Evolutionary conservation across 2,329 filamentous ascomycete genomes (phyloP).

Genomic region (Trichophaea hybrida): DNA sequence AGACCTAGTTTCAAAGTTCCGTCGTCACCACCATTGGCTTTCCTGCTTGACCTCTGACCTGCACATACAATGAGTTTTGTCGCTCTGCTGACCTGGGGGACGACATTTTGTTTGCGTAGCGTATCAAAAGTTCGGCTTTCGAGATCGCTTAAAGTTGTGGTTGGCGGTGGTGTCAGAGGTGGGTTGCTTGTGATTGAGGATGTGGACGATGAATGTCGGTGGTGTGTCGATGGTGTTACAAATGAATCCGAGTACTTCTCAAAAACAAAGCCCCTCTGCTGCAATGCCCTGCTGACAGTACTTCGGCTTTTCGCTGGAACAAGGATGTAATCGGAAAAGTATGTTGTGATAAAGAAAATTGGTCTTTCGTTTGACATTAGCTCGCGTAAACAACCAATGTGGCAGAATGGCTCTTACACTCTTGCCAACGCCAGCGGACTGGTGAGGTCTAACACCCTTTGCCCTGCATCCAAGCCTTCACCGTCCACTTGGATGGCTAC

Average conservation of each 20-base stretch:
- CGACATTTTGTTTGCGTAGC: slow-evolving; percentile 63
- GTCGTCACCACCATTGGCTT: slow-evolving; percentile 35
- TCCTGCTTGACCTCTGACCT: slow-evolving; percentile 15
- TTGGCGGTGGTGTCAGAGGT: slow-evolving; percentile 49
- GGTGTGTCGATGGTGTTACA: slow-evolving; percentile 40
- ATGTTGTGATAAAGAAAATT: slow-evolving; percentile 97
- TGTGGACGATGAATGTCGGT: slow-evolving; percentile 28
- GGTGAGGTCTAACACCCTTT: slow-evolving; percentile 80
- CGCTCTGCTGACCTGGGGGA: slow-evolving; percentile 46
- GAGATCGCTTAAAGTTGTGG: slow-evolving; percentile 64
- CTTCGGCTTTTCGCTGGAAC: slow-evolving; percentile 62
- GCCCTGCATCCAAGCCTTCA: slow-evolving; percentile 78
- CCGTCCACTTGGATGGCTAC: slow-evolving; percentile 81
- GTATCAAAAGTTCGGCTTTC: slow-evolving; percentile 69
- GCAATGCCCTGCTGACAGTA: slow-evolving; percentile 61
- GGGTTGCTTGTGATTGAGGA: slow-evolving; percentile 35
- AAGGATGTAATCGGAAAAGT: slow-evolving; percentile 93
- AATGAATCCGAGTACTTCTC: slow-evolving; percentile 56
- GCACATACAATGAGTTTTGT: slow-evolving; percentile 26
- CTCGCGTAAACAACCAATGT: neutral
- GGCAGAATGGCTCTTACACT: slow-evolving; percentile 42
- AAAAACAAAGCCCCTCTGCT: slow-evolving; percentile 71
- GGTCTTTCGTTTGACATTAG: slow-evolving; percentile 38
- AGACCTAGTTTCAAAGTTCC: slow-evolving; percentile 49
- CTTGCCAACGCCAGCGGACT: slow-evolving; percentile 80